Evolutionary conservation across 495 filamentous ascomycete species (phyloP), one percentile per base, ranked within the genome.

Genomic region (Neurospora terricola): DNA sequence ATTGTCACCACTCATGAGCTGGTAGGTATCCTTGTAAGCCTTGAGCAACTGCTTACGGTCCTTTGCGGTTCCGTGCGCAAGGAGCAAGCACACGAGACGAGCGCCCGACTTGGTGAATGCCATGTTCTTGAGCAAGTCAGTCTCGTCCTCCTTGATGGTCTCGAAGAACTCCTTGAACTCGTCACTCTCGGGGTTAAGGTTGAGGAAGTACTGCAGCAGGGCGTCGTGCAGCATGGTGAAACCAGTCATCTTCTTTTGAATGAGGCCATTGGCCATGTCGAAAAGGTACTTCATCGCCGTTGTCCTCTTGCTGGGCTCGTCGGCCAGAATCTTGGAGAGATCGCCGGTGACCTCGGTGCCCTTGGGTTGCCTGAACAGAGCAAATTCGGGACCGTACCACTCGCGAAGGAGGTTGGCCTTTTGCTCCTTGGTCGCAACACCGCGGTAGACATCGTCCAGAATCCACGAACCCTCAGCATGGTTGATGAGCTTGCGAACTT

Each of bases 171-270:
- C 94, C 45, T 87, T 92, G 45, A 91, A 86, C 80, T 97, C 95
- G 48, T 90, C 88, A 76, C 88, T 92, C 23, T 90, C 93, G 14
- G 89, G 85, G 69, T 90, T 91, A 66, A 90, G 88, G 78, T 91
- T 94, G 68, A 93, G 86, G 82, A 94, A 96, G 80, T 98, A 98
- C 79, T 99, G 94, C 69, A 98, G 88, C 95, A 98, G 97, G 27
- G 96, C 96, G 75, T 96, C 95, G 81, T 99, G 96, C 6, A 98
- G 87, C 85, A 98, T 94, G 1, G 94, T 97, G 82, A 98, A 99
- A 8, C 92, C 94, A 16, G 94, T 95, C 76, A 93, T 89, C 83
- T 96, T 94, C 87, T 99, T 99, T 83, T 98, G 94, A 71, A 98
- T 86, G 30, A 98, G 88, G 72, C 90, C 88, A 80, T 97, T 97